Conservation (phyloP, 805 yeast genomes). For the Sugiyamaella americana region DNA sequence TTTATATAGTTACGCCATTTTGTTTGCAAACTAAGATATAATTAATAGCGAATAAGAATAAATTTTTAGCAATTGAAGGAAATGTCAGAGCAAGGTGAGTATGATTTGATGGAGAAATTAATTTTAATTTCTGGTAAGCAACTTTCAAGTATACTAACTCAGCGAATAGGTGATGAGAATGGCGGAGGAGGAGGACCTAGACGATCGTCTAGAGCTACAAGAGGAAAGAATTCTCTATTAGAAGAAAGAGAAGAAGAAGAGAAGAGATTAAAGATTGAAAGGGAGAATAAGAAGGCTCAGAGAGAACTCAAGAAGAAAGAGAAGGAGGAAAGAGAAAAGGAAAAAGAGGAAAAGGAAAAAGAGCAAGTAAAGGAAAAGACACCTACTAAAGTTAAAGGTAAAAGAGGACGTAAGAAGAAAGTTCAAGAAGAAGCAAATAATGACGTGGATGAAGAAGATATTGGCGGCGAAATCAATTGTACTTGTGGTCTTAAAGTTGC, state of each 20-base stretch:
- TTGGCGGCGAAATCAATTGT: conserved; percentile 26
- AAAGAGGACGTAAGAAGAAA: conserved; percentile 6
- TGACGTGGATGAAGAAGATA: conserved; percentile 18
- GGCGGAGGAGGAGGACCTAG: conserved; percentile 23
- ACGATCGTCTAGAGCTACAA: conserved; percentile 36
- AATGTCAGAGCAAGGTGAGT: background rate
- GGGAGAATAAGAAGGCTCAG: background rate
- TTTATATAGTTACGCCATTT: too few relatives aligned
- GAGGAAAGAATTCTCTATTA: conserved; percentile 33
- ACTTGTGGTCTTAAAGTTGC: conserved; percentile 28
- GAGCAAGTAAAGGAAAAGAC: background rate
- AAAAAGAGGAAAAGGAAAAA: background rate
- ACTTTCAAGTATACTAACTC: too few relatives aligned
- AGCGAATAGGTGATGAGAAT: background rate
- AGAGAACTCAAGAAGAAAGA: background rate
- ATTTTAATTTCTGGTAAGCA: too few relatives aligned
- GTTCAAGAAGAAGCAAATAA: conserved; percentile 4
- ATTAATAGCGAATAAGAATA: too few relatives aligned
- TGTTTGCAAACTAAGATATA: too few relatives aligned
- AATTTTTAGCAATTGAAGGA: too few relatives aligned
- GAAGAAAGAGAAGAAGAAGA: conserved; percentile 13
- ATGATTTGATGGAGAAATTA: too few relatives aligned
- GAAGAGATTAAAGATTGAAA: conserved; percentile 3
- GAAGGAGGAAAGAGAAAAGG: background rate
- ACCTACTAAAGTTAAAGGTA: background rate